Evolutionary conservation across 2,329 filamentous ascomycete genomes (phyloP).

Genomic region (Cadophora sp.): DNA sequence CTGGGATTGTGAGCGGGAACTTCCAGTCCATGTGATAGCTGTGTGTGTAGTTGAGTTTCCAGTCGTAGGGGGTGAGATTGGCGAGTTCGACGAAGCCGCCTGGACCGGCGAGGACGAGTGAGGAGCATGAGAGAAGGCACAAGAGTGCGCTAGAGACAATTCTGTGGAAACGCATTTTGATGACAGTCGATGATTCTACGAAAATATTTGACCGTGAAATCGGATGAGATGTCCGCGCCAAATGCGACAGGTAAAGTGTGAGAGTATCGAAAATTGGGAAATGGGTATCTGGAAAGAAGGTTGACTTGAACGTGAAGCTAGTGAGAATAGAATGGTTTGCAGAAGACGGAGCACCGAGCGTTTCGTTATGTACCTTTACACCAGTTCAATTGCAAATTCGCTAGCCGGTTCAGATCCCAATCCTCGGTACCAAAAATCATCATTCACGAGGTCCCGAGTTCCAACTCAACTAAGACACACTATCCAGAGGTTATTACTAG

Average conservation of each 20-base stretch:
- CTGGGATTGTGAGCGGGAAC: constrained; percentile 21
- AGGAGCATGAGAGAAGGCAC: not conserved
- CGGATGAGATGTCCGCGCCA: not conserved
- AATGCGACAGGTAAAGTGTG: not conserved
- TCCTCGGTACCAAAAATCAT: not conserved
- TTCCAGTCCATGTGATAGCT: constrained; percentile 34
- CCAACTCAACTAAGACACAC: not conserved
- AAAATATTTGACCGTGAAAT: not conserved
- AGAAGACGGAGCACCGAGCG: not conserved
- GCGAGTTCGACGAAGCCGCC: constrained; percentile 29
- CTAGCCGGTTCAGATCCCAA: not conserved
- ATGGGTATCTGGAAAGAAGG: not conserved
- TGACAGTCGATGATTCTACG: not conserved
- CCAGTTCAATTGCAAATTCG: not conserved
- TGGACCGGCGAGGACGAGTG: constrained; percentile 21
- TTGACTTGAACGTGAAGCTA: no score
- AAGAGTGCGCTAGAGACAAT: not conserved
- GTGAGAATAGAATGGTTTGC: no score
- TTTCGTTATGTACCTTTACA: not conserved
- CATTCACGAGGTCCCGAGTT: not conserved
- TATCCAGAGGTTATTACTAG: not conserved
- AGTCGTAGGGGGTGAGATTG: constrained; percentile 36
- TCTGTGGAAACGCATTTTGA: constrained; percentile 5
- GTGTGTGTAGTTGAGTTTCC: constrained; percentile 29
- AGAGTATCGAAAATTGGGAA: not conserved